A percentile compares a stretch with the other conserved stretches of the same genome.
These are phyloP conservation scores for Mycena vitilis DNA, from an alignment of 768 basidiomycete species.

Conservation along the genomic window DNA sequence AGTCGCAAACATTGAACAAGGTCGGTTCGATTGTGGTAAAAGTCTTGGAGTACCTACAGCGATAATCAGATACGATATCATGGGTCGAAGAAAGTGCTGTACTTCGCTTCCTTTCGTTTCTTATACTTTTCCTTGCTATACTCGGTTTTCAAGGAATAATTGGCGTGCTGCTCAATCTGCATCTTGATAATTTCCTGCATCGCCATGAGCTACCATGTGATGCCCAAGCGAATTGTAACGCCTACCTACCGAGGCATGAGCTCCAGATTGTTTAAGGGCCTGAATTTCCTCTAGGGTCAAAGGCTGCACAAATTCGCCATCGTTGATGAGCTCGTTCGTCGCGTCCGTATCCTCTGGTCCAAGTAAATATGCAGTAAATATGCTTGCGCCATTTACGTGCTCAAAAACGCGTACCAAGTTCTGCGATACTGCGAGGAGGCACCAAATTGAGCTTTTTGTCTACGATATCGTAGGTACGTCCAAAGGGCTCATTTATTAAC, in stretches of 20 bases:
- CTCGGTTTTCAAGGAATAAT: slow-evolving; percentile 94
- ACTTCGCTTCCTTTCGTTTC: slow-evolving; percentile 98
- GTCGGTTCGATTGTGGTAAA: slow-evolving; percentile 93
- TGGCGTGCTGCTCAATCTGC: slow-evolving; percentile 93
- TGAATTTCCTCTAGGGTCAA: slow-evolving; percentile 88
- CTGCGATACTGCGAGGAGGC: slow-evolving; percentile 74
- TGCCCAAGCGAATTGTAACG: slow-evolving; percentile 13
- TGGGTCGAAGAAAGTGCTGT: slow-evolving; percentile 40
- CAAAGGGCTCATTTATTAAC: slow-evolving; percentile 86
- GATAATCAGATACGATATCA: slow-evolving; percentile 1
- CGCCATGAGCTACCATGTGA: slow-evolving; percentile 24
- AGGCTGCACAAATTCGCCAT: slow-evolving; percentile 86
- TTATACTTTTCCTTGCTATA: slow-evolving; percentile 99
- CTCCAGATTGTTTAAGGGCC: slow-evolving; percentile 82
- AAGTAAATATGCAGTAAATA: slow-evolving; percentile 12
- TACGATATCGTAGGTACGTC: slow-evolving; percentile 88
- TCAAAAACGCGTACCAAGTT: slow-evolving; percentile 72
- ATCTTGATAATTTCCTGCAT: slow-evolving; percentile 91
- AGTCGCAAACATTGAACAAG: slow-evolving; percentile 86
- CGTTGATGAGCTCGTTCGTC: slow-evolving; percentile 96
- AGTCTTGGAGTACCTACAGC: slow-evolving; percentile 81
- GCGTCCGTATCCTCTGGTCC: slow-evolving; percentile 92
- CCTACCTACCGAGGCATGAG: slow-evolving; percentile 74
- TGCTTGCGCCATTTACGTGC: background rate
- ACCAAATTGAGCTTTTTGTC: slow-evolving; percentile 75